Evolutionary conservation across 345 rosid species (phyloP).

Genomic region (Murraya paniculata): DNA sequence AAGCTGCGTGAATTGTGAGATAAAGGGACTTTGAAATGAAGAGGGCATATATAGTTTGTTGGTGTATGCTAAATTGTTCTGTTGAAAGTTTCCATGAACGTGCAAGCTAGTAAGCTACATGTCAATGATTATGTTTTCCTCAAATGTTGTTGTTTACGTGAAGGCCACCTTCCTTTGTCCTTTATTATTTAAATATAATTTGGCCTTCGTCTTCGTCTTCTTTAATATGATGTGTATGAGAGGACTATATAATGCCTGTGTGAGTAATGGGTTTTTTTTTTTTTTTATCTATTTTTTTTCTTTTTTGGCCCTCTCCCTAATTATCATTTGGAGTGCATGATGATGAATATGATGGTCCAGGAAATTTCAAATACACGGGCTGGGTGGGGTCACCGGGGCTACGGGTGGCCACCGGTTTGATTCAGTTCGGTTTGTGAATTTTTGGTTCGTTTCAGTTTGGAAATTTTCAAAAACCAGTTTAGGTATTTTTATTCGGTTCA

Average conservation of each 20-base stretch:
- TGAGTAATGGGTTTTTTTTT: neutral
- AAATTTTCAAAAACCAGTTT: no score
- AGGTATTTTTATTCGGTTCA: no score
- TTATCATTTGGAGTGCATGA: no score
- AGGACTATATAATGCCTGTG: neutral
- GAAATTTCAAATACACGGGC: neutral
- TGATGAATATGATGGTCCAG: no score
- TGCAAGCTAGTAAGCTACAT: slow-evolving; percentile 32
- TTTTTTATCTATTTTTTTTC: neutral
- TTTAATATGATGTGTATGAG: neutral
- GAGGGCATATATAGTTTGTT: slow-evolving; percentile 19
- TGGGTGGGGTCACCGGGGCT: neutral
- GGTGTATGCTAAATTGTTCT: neutral
- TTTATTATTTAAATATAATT: neutral
- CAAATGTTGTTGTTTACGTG: slow-evolving; percentile 25
- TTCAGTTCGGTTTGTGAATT: no score
- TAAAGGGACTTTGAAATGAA: neutral
- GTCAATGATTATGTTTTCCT: neutral
- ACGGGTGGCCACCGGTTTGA: no score
- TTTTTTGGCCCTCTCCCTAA: no score
- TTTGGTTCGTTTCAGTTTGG: no score
- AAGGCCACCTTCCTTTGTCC: slow-evolving; percentile 20
- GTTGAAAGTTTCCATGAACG: slow-evolving; percentile 19
- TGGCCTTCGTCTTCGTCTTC: neutral
- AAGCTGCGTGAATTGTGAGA: neutral